These are phyloP conservation scores for Cordyceps cateniannulata DNA, from an alignment of 2,329 filamentous ascomycete genomes.

Conservation along the genomic window DNA sequence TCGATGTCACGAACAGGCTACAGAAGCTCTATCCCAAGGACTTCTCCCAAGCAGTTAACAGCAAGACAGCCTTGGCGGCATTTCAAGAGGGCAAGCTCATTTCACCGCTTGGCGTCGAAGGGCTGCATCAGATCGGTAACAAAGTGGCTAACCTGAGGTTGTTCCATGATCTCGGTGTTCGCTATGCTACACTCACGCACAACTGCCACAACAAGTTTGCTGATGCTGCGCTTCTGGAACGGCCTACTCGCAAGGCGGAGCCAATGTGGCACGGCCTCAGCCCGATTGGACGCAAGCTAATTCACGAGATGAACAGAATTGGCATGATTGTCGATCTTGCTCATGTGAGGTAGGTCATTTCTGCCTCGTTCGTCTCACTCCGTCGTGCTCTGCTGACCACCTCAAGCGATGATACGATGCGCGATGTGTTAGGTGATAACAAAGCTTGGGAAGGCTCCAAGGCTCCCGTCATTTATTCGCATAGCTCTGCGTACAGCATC, in stretches of 20 bases:
- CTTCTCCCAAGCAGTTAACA: constrained; percentile 60
- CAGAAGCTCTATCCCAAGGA: constrained; percentile 56
- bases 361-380: no score
- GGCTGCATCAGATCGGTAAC: constrained; percentile 91
- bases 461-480: constrained; percentile 83
- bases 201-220: constrained; percentile 90
- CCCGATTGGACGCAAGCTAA: constrained; percentile 56
- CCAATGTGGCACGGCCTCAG: constrained; percentile 69
- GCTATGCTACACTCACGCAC: constrained; percentile 85
- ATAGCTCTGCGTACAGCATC: constrained; percentile 72
- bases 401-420: constrained; percentile 67
- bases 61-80: constrained; percentile 53
- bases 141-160: constrained; percentile 66
- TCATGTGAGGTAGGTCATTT: constrained; percentile 46
- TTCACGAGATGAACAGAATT: constrained; percentile 88
- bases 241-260: constrained; percentile 42
- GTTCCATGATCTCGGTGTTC: constrained; percentile 72
- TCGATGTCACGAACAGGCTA: constrained; percentile 65
- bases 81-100: constrained; percentile 61
- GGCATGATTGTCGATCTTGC: constrained; percentile 91
- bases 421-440: constrained; percentile 65
- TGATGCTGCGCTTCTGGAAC: constrained; percentile 67
- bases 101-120: constrained; percentile 76
- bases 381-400: neutral
- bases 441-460: constrained; percentile 62